Conservation (phyloP, 192 early-diverging fungal species). For the Backusella liffmaniae region DNA sequence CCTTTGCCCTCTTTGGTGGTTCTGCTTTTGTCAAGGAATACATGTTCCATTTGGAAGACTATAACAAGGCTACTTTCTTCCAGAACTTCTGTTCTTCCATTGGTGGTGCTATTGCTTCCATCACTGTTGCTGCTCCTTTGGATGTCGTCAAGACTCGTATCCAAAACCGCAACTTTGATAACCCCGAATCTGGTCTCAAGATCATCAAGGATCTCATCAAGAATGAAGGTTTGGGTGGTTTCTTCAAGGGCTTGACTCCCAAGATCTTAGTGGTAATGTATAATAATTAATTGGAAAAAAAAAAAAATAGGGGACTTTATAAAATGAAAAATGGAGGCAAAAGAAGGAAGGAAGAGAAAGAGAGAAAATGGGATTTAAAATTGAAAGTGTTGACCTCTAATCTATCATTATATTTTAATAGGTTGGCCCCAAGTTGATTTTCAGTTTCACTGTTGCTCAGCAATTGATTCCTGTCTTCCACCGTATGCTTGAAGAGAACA, state of each 20-base stretch:
- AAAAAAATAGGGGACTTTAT: background rate
- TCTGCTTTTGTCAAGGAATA: constrained; percentile 94
- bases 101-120: constrained; percentile 91
- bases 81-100: constrained; percentile 98
- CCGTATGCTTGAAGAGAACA: constrained; percentile 43
- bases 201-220: constrained; percentile 89
- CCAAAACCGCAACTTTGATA: constrained; percentile 87
- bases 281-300: background rate
- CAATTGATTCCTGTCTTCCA: constrained; percentile 85
- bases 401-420: background rate
- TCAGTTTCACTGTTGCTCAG: constrained; percentile 96
- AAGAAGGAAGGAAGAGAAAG: background rate
- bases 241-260: constrained; percentile 95
- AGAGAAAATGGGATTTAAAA: background rate
- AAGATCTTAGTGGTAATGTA: constrained; percentile 72
- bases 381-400: constrained; percentile 23
- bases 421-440: constrained; percentile 94
- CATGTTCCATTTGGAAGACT: constrained; percentile 87
- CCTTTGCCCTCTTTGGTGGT: constrained; percentile 94
- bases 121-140: constrained; percentile 92
- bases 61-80: constrained; percentile 95
- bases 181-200: constrained; percentile 82
- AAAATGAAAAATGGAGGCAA: constrained; percentile 4
- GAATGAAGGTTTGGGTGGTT: constrained; percentile 87
- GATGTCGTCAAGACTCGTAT: constrained; percentile 99